Base-by-base conservation (phyloP, 495 filamentous ascomycete genomes). In the Neurospora sp. region DNA sequence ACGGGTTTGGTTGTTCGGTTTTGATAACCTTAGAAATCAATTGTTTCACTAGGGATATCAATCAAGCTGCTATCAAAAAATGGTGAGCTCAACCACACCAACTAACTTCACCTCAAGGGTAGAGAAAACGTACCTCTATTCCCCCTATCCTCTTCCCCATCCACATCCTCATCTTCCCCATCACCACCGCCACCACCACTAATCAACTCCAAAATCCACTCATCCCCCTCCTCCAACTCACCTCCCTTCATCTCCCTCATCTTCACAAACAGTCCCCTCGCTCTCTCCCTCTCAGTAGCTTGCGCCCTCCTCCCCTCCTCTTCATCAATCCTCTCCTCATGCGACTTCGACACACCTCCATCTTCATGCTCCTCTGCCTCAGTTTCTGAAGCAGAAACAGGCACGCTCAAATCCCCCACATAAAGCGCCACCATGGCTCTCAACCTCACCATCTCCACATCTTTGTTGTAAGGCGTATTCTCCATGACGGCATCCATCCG, bases 381-480 rank as follows among this genome's bases (percentile, higher is more conserved):
- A 9, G 3, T 0, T 20, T 8, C 44, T 3, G 44, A 42, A 59
- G 22, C 48, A 59, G 20, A 59, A 27, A 35, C 53, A 8, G 82
- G 77, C 70, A 84, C 69, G 16, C 68, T 72, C 70, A 95, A 77
- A 74, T 94, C 91, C 3, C 81, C 87, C 31, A 92, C 82, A 86
- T 90, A 94, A 38, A 92, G 79, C 10, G 84, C 87, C 8, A 93
- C 81, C 87, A 92, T 92, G 9, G 84, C 92, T 59, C 90, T 81
- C 10, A 94, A 80, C 70, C 88, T 80, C 41, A 91, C 82, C 69
- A 96, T 77, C 69, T 84, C 83, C 10, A 82, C 72, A 59, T 86
- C 86, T 61, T 88, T 85, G 1, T 87, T 88, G 76, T 89, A 94
- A 1, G 92, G 92, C 40, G 86, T 84, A 35, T 87, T 88, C 41